These are phyloP conservation scores for Amanita subjunquillea DNA, from an alignment of 768 basidiomycete species.

Conservation along the genomic window DNA sequence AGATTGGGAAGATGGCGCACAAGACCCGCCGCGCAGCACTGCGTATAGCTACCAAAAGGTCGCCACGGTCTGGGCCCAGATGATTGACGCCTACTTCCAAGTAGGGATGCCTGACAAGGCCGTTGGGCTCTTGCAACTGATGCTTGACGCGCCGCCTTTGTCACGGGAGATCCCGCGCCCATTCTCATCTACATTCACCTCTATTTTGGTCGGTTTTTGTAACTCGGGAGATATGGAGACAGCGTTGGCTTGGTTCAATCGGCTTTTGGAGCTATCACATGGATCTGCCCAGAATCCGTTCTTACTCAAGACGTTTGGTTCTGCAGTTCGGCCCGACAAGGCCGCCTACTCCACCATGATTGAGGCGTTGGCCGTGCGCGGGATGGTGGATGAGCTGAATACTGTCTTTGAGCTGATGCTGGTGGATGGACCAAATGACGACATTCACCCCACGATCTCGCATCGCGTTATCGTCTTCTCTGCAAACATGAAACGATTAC, in stretches of 20 bases:
- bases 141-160: constrained; percentile 44
- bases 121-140: constrained; percentile 54
- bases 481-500: constrained; percentile 18
- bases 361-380: constrained; percentile 37
- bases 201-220: constrained; percentile 59
- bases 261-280: constrained; percentile 35
- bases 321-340: constrained; percentile 41
- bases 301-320: constrained; percentile 7
- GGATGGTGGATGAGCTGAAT: constrained; percentile 45
- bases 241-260: constrained; percentile 65
- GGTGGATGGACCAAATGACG: constrained; percentile 22
- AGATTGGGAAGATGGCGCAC: not conserved
- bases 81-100: constrained; percentile 68
- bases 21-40: not conserved
- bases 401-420: constrained; percentile 34
- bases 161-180: constrained; percentile 41
- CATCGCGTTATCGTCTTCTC: constrained; percentile 34
- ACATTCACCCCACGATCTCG: constrained; percentile 19
- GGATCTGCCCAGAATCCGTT: constrained; percentile 20
- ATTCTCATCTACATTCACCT: constrained; percentile 50
- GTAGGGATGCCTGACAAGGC: constrained; percentile 53
- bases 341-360: constrained; percentile 53
- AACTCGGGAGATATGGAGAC: constrained; percentile 46
- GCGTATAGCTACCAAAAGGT: not conserved
- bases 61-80: constrained; percentile 51